Conservation (phyloP, 2,329 filamentous ascomycete genomes). For the Aspergillus ruber region DNA sequence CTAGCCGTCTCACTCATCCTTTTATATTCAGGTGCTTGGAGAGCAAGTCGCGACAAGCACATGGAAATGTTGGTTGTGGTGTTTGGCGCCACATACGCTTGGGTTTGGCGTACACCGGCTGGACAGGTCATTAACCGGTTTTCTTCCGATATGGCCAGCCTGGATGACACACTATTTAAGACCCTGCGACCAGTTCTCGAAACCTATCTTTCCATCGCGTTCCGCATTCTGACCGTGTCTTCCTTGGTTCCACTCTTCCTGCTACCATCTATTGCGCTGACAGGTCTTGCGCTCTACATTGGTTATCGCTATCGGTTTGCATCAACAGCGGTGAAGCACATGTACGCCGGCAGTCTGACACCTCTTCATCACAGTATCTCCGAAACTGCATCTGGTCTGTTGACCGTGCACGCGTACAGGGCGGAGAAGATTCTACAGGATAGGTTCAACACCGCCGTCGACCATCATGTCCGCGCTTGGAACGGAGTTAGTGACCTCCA, state of each 20-base stretch:
- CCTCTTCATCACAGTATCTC: conserved; percentile 8
- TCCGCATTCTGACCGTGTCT: conserved; percentile 8
- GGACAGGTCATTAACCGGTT: conserved; percentile 11
- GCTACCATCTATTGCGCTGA: conserved; percentile 7
- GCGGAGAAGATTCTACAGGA: conserved; percentile 7
- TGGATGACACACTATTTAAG: conserved; percentile 8
- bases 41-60: conserved; percentile 8
- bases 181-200: conserved; percentile 8
- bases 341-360: conserved; percentile 9
- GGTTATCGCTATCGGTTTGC: conserved; percentile 9
- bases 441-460: conserved; percentile 3
- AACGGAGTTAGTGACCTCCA: conserved; percentile 10
- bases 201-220: conserved; percentile 9
- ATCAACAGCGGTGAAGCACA: conserved; percentile 7
- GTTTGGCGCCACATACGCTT: conserved; percentile 9
- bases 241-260: conserved; percentile 10
- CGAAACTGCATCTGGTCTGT: conserved; percentile 7
- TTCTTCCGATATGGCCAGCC: conserved; percentile 8
- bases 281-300: conserved; percentile 4
- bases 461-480: conserved; percentile 8
- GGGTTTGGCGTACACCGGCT: conserved; percentile 9
- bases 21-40: conserved; percentile 6
- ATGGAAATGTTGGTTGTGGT: conserved; percentile 4
- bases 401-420: conserved; percentile 8
- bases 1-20: conserved; percentile 6